Evolutionary conservation across 2,329 filamentous ascomycete genomes (phyloP).

Genomic region (Pseudogymnoascus sp.): DNA sequence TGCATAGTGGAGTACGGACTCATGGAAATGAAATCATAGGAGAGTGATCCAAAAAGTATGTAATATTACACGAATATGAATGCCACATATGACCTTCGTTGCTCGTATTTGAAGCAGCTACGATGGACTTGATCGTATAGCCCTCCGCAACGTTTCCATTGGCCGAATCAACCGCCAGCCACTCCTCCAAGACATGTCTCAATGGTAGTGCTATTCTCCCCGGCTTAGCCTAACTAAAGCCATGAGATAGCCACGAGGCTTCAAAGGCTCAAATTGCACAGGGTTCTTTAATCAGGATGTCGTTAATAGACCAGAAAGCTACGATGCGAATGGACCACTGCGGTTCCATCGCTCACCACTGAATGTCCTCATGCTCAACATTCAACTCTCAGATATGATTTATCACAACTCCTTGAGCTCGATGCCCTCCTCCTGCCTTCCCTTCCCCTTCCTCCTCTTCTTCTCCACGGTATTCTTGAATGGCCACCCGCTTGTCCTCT

Average conservation of each 20-base stretch:
- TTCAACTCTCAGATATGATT: neutral
- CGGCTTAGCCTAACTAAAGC: neutral
- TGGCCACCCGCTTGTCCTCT: constrained; percentile 56
- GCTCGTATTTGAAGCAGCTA: neutral
- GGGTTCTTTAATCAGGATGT: neutral
- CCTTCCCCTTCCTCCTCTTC: constrained; percentile 20
- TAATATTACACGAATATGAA: constrained; percentile 10
- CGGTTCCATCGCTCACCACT: neutral
- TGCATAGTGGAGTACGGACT: constrained; percentile 9
- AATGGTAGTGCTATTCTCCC: neutral
- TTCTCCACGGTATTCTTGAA: constrained; percentile 48
- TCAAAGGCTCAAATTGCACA: neutral
- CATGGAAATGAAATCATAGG: constrained; percentile 8
- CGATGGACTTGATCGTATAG: neutral
- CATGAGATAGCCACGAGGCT: neutral
- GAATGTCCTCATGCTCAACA: neutral
- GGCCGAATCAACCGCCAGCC: neutral
- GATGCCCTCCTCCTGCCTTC: neutral
- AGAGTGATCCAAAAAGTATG: neutral
- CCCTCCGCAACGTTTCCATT: neutral
- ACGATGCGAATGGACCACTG: neutral
- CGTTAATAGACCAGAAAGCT: neutral
- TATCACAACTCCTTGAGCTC: constrained; percentile 4
- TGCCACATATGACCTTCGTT: neutral
- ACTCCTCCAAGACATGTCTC: neutral